phyloP scores from a whole-genome alignment of 805 yeast genomes.

The Saccharomyces cerevisiae region DNA sequence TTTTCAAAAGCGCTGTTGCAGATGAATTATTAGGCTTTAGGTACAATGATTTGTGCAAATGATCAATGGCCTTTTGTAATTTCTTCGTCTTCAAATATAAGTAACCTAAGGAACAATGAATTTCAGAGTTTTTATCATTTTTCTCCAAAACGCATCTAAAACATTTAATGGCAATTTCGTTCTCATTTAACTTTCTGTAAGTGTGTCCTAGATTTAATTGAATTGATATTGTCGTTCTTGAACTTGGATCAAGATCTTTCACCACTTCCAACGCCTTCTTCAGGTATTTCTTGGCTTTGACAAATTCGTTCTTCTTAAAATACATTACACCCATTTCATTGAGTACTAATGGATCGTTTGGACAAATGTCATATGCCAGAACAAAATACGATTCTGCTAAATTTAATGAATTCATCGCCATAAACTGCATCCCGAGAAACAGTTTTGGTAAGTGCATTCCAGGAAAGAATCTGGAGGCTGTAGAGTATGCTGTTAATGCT shows the following conservation, averaged over 20 bases:
- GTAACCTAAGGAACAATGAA: slow-evolving; percentile 78
- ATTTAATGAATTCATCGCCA: slow-evolving; percentile 74
- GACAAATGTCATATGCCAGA: slow-evolving; percentile 69
- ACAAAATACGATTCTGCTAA: slow-evolving; percentile 80
- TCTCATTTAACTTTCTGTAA: slow-evolving; percentile 56
- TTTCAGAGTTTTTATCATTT: slow-evolving; percentile 62
- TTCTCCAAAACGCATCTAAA: slow-evolving; percentile 69
- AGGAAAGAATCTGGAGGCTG: slow-evolving; percentile 85
- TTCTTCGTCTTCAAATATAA: slow-evolving; percentile 66
- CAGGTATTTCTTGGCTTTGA: slow-evolving; percentile 62
- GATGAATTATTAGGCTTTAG: slow-evolving; percentile 74
- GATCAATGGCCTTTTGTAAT: slow-evolving; percentile 58
- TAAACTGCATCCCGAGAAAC: slow-evolving; percentile 92
- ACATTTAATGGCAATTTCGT: slow-evolving; percentile 59
- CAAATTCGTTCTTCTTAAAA: slow-evolving; percentile 63
- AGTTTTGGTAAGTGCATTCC: slow-evolving; percentile 86
- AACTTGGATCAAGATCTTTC: slow-evolving; percentile 60
- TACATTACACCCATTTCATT: slow-evolving; percentile 92
- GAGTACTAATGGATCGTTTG: slow-evolving; percentile 75
- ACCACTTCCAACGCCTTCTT: slow-evolving; percentile 66
- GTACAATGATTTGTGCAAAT: slow-evolving; percentile 74
- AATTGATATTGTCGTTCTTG: slow-evolving; percentile 77
- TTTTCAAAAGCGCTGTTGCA: slow-evolving; percentile 68
- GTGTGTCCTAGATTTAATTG: slow-evolving; percentile 86
- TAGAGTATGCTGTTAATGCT: slow-evolving; percentile 93